Evolutionary conservation across 106 monocot species (phyloP).

Genomic region (Phalaenopsis aphrodite): DNA sequence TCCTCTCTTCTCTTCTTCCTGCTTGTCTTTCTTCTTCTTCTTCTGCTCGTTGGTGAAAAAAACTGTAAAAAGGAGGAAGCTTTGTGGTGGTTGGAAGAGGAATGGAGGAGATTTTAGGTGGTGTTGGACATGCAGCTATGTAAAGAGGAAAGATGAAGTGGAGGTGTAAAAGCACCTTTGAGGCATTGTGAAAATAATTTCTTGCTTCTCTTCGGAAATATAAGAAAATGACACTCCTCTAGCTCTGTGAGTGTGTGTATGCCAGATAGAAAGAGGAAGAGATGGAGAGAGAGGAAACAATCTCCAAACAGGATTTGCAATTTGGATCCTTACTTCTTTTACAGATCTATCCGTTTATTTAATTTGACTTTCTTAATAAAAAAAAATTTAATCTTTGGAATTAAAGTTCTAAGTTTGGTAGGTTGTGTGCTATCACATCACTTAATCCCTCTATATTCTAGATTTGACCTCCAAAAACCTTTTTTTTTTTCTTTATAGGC

Average conservation of each 20-base stretch:
- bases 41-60: background rate
- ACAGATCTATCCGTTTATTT: background rate
- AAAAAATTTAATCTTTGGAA: background rate
- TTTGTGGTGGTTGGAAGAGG: background rate
- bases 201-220: conserved; percentile 1
- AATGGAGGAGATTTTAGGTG: background rate
- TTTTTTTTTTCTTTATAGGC: background rate
- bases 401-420: background rate
- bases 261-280: background rate
- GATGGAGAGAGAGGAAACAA: background rate
- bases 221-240: conserved; percentile 8
- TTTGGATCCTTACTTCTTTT: background rate
- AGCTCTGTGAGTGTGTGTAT: background rate
- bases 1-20: background rate
- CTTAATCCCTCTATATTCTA: background rate
- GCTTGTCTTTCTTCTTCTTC: too few relatives aligned
- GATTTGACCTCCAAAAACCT: background rate
- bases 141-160: background rate
- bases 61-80: background rate
- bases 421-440: conserved; percentile 9
- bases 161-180: too few relatives aligned
- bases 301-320: background rate
- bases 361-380: background rate
- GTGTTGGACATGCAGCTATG: background rate
- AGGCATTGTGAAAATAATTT: conserved; percentile 3